These are phyloP conservation scores for Spergularia bocconei DNA, from an alignment of 148 eudicot species.

Conservation along the genomic window DNA sequence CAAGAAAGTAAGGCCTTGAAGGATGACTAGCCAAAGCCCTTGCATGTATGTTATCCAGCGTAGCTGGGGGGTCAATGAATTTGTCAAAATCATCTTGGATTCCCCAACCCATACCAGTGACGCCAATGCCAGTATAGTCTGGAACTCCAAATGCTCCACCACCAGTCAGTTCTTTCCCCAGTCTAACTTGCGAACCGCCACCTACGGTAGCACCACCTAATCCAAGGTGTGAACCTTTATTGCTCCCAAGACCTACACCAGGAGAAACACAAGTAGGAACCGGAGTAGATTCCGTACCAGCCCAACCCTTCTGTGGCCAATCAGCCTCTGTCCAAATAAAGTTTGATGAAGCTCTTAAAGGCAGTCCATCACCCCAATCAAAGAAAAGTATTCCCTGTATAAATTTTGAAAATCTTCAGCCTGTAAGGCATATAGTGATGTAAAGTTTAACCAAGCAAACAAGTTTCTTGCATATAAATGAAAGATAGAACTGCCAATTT, in stretches of 20 bases:
- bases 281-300: conserved; percentile 75
- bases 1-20: conserved; percentile 85
- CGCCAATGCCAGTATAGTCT: conserved; percentile 68
- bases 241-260: conserved; percentile 68
- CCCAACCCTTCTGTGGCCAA: conserved; percentile 96
- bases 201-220: conserved; percentile 84
- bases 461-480: neutral
- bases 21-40: conserved; percentile 88
- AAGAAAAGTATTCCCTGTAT: conserved; percentile 81
- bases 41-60: conserved; percentile 62
- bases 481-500: neutral
- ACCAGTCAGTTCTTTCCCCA: conserved; percentile 50
- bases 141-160: conserved; percentile 75
- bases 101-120: conserved; percentile 85
- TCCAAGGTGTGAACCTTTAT: conserved; percentile 66
- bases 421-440: neutral
- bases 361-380: conserved; percentile 63
- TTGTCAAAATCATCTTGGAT: conserved; percentile 80
- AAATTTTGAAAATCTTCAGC: neutral
- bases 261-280: conserved; percentile 81
- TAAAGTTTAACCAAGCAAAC: neutral
- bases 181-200: conserved; percentile 44
- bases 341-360: conserved; percentile 40
- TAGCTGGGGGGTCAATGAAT: conserved; percentile 76
- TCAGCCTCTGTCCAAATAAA: conserved; percentile 84